A percentile compares a stretch with the other conserved stretches of the same genome.
phyloP scores from a whole-genome alignment of 1,284 basidiomycete genomes.

The Leucoagaricus sp. region DNA sequence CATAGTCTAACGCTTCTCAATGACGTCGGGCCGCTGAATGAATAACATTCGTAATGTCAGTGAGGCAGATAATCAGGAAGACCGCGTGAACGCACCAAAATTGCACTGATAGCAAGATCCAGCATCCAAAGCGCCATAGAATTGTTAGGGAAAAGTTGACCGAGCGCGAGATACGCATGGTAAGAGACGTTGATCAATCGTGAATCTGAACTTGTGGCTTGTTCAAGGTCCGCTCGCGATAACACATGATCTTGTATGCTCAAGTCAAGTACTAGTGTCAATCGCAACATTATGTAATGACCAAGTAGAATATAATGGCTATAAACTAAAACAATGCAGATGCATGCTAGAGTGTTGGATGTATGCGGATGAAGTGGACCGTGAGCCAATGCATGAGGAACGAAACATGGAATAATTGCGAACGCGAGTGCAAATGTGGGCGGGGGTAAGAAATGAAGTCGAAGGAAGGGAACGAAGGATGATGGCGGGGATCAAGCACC shows the following conservation, averaged over 20 bases:
- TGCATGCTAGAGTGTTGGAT: not conserved
- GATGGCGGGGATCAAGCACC: not conserved
- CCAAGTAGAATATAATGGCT: too few species aligned
- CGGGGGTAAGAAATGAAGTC: not conserved
- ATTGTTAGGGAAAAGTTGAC: too few species aligned
- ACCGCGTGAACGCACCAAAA: not conserved
- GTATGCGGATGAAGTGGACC: not conserved
- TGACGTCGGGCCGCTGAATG: not conserved
- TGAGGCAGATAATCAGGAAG: not conserved
- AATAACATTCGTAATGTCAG: not conserved
- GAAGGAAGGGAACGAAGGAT: not conserved
- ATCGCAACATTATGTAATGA: too few species aligned
- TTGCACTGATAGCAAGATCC: slow-evolving; percentile 1
- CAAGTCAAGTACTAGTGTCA: too few species aligned
- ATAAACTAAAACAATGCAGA: not conserved
- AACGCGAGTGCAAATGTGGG: not conserved
- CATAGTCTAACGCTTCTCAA: not conserved
- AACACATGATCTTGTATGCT: too few species aligned
- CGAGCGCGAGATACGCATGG: too few species aligned
- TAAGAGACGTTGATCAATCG: too few species aligned
- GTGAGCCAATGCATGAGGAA: not conserved
- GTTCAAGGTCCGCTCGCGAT: too few species aligned
- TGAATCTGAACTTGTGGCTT: too few species aligned
- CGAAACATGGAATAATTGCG: not conserved
- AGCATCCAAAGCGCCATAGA: not conserved